Conservation (phyloP, 805 yeast species). For the Blastobotrys terrestris region DNA sequence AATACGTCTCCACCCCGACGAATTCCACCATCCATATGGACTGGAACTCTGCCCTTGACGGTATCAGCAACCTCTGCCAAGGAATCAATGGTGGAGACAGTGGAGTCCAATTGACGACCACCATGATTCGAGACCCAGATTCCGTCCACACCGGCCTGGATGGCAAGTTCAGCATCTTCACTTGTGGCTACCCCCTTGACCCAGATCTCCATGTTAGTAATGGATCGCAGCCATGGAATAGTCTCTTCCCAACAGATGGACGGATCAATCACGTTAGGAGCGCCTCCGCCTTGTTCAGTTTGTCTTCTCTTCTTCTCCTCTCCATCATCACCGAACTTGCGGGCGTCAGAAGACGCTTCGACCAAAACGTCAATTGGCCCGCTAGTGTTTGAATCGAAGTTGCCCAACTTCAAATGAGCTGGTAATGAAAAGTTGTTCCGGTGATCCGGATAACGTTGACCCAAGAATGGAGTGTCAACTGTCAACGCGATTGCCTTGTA, state of each 20-base stretch:
- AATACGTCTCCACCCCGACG: constrained; percentile 61
- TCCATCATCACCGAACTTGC: constrained; percentile 16
- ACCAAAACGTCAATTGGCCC: constrained; percentile 22
- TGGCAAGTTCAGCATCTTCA: constrained; percentile 50
- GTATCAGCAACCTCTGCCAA: constrained; percentile 41
- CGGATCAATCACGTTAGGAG: constrained; percentile 26
- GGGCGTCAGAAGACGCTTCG: constrained; percentile 20
- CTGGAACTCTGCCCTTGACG: constrained; percentile 41
- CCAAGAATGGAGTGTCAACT: constrained; percentile 52
- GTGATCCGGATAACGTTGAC: constrained; percentile 45
- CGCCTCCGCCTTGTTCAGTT: constrained; percentile 13
- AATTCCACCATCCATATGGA: constrained; percentile 65
- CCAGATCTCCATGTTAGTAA: constrained; percentile 42
- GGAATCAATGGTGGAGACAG: constrained; percentile 59
- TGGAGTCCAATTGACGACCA: constrained; percentile 64
- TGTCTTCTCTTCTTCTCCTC: background rate
- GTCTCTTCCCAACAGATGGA: constrained; percentile 27
- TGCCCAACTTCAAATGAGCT: constrained; percentile 24
- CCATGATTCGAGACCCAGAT: constrained; percentile 69
- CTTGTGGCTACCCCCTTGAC: constrained; percentile 61
- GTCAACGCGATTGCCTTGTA: constrained; percentile 45
- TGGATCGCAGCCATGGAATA: constrained; percentile 26
- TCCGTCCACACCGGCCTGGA: constrained; percentile 56
- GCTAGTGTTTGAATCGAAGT: constrained; percentile 17
- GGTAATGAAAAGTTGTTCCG: constrained; percentile 13